phyloP scores from a whole-genome alignment of 2,329 filamentous ascomycete species.

The Colletotrichum navitas region DNA sequence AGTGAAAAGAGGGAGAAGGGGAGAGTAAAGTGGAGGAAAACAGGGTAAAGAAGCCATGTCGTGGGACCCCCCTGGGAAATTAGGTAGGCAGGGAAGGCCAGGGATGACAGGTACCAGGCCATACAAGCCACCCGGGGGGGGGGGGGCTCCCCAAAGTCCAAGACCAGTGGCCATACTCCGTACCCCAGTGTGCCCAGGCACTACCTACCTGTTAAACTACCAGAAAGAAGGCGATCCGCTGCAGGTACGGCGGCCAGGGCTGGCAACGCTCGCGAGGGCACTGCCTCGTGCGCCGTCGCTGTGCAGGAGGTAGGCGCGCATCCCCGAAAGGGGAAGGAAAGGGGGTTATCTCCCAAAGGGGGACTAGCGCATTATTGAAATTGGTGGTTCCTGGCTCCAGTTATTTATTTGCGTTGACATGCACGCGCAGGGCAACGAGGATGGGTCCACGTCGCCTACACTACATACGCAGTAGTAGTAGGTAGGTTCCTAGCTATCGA shows the following conservation, averaged over 20 bases:
- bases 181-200: slow-evolving; percentile 5
- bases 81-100: slow-evolving; percentile 31
- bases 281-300: slow-evolving; percentile 1
- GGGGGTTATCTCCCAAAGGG: slow-evolving; percentile 15
- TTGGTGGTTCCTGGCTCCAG: slow-evolving; percentile 27
- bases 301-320: slow-evolving; percentile 16
- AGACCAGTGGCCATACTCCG: slow-evolving; percentile 3
- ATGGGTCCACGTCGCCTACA: not conserved
- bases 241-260: slow-evolving; percentile 36
- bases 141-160: not conserved
- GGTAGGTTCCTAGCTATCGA: no score
- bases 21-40: slow-evolving; percentile 40
- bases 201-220: not conserved
- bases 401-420: slow-evolving; percentile 38
- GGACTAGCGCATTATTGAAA: slow-evolving; percentile 28
- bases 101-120: slow-evolving; percentile 22
- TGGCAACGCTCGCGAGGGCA: slow-evolving; percentile 16
- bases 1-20: slow-evolving; percentile 40
- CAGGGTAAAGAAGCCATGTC: slow-evolving; percentile 41
- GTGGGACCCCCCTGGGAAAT: slow-evolving; percentile 40
- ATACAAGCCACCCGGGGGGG: slow-evolving; percentile 35
- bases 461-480: no score
- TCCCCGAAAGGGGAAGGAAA: slow-evolving; percentile 33
- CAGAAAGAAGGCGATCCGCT: slow-evolving; percentile 37
- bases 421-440: not conserved